Percentiles rank a stretch among this genome's conserved stretches.
Evolutionary conservation across 306 rosid genomes (phyloP).

Genomic region (Rosa rugosa): DNA sequence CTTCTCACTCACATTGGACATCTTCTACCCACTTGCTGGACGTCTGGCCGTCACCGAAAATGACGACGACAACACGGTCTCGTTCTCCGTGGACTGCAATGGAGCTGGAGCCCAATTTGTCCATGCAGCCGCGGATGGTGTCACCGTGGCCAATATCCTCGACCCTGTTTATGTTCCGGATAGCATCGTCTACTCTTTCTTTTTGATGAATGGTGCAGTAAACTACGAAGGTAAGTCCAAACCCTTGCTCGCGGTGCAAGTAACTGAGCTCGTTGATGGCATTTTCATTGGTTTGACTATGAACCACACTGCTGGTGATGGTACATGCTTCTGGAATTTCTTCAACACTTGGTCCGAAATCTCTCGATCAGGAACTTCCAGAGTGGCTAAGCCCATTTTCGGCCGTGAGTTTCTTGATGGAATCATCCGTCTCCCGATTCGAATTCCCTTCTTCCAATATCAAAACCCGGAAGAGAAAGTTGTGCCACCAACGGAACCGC

Average conservation of each 20-base stretch:
- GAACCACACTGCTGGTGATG: neutral
- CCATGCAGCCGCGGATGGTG: neutral
- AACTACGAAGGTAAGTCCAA: neutral
- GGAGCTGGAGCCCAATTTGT: neutral
- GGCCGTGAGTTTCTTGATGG: neutral
- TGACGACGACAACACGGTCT: neutral
- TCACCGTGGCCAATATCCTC: neutral
- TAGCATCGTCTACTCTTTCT: neutral
- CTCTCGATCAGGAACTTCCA: neutral
- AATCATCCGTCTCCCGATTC: neutral
- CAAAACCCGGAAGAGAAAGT: neutral
- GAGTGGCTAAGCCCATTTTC: neutral
- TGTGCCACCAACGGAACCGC: neutral
- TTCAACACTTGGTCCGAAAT: neutral
- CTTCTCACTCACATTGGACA: neutral
- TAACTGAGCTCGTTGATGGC: neutral
- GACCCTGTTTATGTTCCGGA: neutral
- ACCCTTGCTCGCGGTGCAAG: neutral
- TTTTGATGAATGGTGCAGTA: neutral
- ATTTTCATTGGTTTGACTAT: neutral
- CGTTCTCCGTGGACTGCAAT: neutral
- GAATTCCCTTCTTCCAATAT: neutral
- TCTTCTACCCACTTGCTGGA: neutral
- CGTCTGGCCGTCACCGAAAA: neutral
- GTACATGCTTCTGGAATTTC: neutral